A percentile compares a stretch with the other conserved stretches of the same genome.
Conservation (phyloP, 202 grass and related monocot species). For the Panicum hallii region DNA sequence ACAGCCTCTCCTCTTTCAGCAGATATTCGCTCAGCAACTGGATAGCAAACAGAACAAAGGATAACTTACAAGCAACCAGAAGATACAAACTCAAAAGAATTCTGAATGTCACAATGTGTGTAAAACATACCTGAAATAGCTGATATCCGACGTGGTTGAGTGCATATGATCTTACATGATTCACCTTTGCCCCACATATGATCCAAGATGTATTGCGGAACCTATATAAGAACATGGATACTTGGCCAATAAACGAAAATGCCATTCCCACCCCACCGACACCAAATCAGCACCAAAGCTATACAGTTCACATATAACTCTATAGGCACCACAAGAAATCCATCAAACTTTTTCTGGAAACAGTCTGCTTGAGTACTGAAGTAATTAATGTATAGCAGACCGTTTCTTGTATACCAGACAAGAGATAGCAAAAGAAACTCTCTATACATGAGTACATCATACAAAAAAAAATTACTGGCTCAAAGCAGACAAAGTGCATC, state of each 20-base stretch:
- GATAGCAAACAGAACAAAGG: slow-evolving; percentile 34
- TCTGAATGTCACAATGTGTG: slow-evolving; percentile 15
- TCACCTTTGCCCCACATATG: slow-evolving; percentile 89
- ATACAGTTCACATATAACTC: neutral
- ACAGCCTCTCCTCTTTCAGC: slow-evolving; percentile 91
- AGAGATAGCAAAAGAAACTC: neutral
- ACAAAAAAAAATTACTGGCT: neutral
- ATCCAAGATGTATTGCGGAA: slow-evolving; percentile 98
- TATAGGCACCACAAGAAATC: slow-evolving; percentile 1
- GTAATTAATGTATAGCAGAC: neutral
- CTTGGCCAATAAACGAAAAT: slow-evolving; percentile 39
- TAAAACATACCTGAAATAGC: slow-evolving; percentile 83
- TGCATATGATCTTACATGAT: slow-evolving; percentile 92
- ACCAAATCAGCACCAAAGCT: slow-evolving; percentile 44
- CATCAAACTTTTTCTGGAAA: slow-evolving; percentile 30
- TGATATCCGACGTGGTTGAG: slow-evolving; percentile 95
- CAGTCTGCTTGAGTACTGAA: neutral
- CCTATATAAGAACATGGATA: slow-evolving; percentile 59
- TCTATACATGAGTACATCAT: slow-evolving; percentile 1
- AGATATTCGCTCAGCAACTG: slow-evolving; percentile 96
- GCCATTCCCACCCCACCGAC: neutral
- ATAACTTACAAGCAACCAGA: slow-evolving; percentile 31
- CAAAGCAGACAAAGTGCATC: slow-evolving; percentile 17
- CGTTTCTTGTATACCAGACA: neutral
- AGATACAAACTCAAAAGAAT: slow-evolving; percentile 35